Evolutionary conservation across 1,284 basidiomycete species (phyloP), one percentile per base, ranked within the genome.

Genomic region (Sphagnurus paluster): DNA sequence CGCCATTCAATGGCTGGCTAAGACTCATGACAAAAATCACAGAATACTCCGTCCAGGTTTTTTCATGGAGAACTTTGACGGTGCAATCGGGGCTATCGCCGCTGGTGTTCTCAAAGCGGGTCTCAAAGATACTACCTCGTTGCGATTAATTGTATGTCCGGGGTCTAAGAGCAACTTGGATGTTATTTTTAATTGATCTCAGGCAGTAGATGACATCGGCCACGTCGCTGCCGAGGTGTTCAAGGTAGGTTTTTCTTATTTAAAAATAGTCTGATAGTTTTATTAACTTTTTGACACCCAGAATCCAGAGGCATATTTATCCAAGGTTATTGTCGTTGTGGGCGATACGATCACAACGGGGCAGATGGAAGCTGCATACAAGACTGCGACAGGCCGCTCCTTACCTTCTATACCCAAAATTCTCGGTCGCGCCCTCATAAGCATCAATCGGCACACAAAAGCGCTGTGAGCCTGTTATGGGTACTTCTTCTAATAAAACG

Each of bases 31-130:
- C 7, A 11, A 26, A 39, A 38, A 5, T 67, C 72, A 38, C 38
- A 56, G 55, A 16, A 56, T 56, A 26, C 21, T 56, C 14, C 55
- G 55, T 11, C 52, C 52, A 7, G 52, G 52, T 3, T 56, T 54
- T 14, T 57, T 57, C 44, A 71, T 75, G 70, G 72, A 74, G 44
- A 72, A 73, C 44, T 71, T 68, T 36, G 64, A 69, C 13, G 66
- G 68, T 1, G 53, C 57, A 2, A 62, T 72, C 23, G 71, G 71
- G 1, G 54, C 60, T 7, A 58, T 72, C 28, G 64, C 67, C 3
- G 57, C 58, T 8, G 60, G 60, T 16, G 63, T 68, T 0, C 33
- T 74, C 4, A 64, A 59, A 19, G 53, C 39, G 21, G 70, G 68
- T 1, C 47, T 72, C 10, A 60, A 69, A 46, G 53, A 60, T 9